phyloP scores from a whole-genome alignment of 2,329 filamentous ascomycete species.

The Rosellinia necatrix region DNA sequence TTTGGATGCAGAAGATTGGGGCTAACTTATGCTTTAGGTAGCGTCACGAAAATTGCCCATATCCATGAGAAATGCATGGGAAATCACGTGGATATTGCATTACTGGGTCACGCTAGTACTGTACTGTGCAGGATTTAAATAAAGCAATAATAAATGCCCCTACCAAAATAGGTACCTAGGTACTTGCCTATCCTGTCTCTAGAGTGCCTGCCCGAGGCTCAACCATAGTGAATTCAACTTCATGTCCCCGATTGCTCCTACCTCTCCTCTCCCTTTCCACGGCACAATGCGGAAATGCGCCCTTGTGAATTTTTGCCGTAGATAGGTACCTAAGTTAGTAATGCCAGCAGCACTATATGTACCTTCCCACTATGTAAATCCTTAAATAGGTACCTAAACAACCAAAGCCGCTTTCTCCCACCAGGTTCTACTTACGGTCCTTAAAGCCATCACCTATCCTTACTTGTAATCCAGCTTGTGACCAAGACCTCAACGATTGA shows the following conservation, averaged over 20 bases:
- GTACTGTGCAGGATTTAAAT: no score
- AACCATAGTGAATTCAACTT: no score
- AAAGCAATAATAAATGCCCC: no score
- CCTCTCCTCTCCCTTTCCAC: background rate
- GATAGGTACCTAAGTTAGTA: no score
- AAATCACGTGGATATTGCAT: slow-evolving; percentile 27
- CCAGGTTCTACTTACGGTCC: background rate
- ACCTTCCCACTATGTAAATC: no score
- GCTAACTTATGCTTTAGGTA: slow-evolving; percentile 30
- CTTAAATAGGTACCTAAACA: no score
- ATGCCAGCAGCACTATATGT: background rate
- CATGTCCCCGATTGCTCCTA: background rate
- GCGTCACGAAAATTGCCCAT: slow-evolving; percentile 31
- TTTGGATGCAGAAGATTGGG: slow-evolving; percentile 15
- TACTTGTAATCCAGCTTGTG: background rate
- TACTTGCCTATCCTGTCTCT: background rate
- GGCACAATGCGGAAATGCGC: background rate
- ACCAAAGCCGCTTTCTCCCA: no score
- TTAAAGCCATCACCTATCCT: no score
- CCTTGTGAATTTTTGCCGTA: no score
- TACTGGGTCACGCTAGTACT: background rate
- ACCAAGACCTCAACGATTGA: background rate
- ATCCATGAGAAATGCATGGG: no score
- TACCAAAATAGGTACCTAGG: background rate
- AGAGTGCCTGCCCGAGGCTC: no score